Evolutionary conservation across 441 rosid genomes (phyloP).

Genomic region (Gossypium laxum): DNA sequence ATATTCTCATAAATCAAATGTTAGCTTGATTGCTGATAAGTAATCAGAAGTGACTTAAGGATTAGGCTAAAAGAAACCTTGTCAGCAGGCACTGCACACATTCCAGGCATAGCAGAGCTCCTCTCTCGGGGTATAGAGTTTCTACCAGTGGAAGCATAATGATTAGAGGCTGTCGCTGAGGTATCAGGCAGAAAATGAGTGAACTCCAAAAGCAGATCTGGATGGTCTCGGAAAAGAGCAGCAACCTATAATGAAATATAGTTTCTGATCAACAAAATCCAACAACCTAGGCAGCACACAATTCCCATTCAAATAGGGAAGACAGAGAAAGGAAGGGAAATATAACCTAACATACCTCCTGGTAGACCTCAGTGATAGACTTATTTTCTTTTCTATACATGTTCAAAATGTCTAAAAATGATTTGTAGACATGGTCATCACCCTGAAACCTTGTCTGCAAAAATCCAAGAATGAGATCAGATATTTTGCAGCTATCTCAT

Average conservation of each 20-base stretch:
- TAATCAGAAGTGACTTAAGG: conserved; percentile 12
- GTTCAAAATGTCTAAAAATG: conserved; percentile 85
- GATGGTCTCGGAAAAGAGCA: conserved; percentile 66
- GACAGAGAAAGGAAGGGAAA: conserved; percentile 8
- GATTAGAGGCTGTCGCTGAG: conserved; percentile 53
- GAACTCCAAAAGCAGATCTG: conserved; percentile 76
- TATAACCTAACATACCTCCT: conserved; percentile 48
- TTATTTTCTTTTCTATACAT: conserved; percentile 93
- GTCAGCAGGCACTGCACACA: conserved; percentile 45
- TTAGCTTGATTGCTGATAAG: conserved; percentile 20
- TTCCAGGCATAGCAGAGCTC: conserved; percentile 49
- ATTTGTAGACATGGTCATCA: conserved; percentile 80
- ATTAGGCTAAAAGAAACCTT: conserved; percentile 44
- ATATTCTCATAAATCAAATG: conserved; percentile 18
- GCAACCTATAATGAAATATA: conserved; percentile 53
- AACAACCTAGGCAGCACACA: neutral
- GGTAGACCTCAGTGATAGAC: conserved; percentile 78
- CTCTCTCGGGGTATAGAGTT: conserved; percentile 51
- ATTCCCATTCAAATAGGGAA: conserved; percentile 1
- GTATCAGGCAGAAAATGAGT: conserved; percentile 82
- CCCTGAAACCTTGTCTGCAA: conserved; percentile 93
- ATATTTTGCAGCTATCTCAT: conserved; percentile 3
- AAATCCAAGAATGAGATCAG: conserved; percentile 18
- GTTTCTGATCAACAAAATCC: conserved; percentile 5
- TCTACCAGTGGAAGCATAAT: conserved; percentile 41